Evolutionary conservation across 495 filamentous ascomycete genomes (phyloP), one percentile per base, ranked within the genome.

Genomic region (Lophiotrema nucula): DNA sequence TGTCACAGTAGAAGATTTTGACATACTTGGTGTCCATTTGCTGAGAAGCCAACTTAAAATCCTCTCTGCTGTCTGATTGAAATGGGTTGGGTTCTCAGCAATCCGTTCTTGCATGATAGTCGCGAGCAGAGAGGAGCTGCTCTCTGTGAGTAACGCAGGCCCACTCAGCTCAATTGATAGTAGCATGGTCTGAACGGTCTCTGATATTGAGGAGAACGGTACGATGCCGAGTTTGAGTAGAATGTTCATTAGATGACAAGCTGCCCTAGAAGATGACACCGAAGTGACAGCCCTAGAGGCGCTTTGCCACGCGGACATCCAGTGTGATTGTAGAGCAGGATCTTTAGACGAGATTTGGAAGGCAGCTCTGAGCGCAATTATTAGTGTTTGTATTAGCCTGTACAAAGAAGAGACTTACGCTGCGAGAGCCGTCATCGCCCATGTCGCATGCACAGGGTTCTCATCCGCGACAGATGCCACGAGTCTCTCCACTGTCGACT

Each of bases 31-130:
- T 59, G 81, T 82, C 92, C 90, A 96, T 59, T 82, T 83, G 41
- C 82, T 81, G 68, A 86, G 84, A 3, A 92, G 69, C 92, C 92
- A 97, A 62, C 83, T 79, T 55, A 90, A 80, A 42, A 91, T 79
- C 47, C 86, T 79, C 53, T 84, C 84, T 24, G 82, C 83, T 11
- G 85, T 83, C 25, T 82, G 76, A 39, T 84, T 74, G 35, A 81
- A 81, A 3, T 81, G 77, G 19, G 81, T 84, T 4, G 88, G 84
- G 35, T 85, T 83, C 48, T 86, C 80, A 54, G 75, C 70, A 51
- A 80, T 81, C 58, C 76, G 81, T 52, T 79, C 75, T 62, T 79
- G 81, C 44, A 82, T 73, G 54, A 91, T 56, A 38, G 77, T 80
- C 6, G 79, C 74, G 87, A 91, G 92, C 26, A 96, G 68, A 2